Percentiles rank a stretch among this genome's conserved stretches.
Conservation (phyloP, 306 rosid species). For the Quercus suber region DNA sequence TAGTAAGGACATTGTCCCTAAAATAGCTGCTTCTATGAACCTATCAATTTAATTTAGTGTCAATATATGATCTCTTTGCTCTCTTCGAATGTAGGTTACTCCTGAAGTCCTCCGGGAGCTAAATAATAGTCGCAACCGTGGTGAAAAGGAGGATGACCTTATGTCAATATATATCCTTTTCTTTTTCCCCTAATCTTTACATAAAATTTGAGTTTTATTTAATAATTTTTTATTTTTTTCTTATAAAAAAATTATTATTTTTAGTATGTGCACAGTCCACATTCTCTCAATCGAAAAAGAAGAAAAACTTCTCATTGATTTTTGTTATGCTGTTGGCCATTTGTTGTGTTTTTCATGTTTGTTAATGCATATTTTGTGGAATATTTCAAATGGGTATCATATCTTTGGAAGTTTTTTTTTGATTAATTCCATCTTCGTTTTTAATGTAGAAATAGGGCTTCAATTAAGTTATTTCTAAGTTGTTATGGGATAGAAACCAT, state of each 20-base stretch:
- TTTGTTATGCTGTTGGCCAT: neutral
- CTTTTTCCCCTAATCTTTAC: neutral
- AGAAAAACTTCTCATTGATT: too few relatives aligned
- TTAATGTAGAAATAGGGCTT: too few relatives aligned
- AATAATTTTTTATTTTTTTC: neutral
- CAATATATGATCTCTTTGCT: slow-evolving; percentile 4
- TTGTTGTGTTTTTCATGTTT: neutral
- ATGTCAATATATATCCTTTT: slow-evolving; percentile 77
- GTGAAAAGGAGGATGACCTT: slow-evolving; percentile 78
- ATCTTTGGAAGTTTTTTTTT: too few relatives aligned
- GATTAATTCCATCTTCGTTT: too few relatives aligned
- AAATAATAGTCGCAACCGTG: slow-evolving; percentile 73
- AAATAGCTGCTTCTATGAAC: slow-evolving; percentile 5
- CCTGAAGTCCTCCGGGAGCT: slow-evolving; percentile 85
- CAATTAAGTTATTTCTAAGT: too few relatives aligned
- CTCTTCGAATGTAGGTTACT: slow-evolving; percentile 59
- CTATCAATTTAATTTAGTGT: slow-evolving; percentile 3
- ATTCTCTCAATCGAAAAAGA: neutral
- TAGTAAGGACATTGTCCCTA: slow-evolving; percentile 45
- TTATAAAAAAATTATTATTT: too few relatives aligned
- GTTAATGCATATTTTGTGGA: neutral
- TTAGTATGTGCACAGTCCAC: neutral
- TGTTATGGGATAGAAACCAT: neutral
- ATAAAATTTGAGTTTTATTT: neutral
- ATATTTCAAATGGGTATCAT: too few relatives aligned